These are phyloP conservation scores for Trametes punicea DNA, from an alignment of 768 basidiomycete genomes.

Conservation along the genomic window DNA sequence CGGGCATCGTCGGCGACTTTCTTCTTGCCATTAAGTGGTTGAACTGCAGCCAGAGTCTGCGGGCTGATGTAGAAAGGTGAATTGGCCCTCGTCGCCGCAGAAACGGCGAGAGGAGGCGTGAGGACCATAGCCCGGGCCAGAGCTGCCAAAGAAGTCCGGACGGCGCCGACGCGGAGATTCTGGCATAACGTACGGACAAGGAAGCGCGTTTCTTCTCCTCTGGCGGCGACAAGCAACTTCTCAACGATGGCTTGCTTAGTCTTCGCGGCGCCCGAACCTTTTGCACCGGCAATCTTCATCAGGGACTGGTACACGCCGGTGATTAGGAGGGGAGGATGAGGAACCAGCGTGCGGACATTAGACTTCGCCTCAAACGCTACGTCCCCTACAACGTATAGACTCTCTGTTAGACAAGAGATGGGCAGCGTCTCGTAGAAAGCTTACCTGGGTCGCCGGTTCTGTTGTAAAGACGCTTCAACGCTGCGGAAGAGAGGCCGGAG, in stretches of 20 bases:
- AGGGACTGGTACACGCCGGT: conserved; percentile 65
- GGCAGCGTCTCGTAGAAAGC: conserved; percentile 2
- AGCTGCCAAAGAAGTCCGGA: conserved; percentile 75
- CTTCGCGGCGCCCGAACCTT: conserved; percentile 72
- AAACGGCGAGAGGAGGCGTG: conserved; percentile 37
- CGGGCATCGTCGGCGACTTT: conserved; percentile 30
- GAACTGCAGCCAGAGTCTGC: conserved; percentile 30
- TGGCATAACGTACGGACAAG: conserved; percentile 70
- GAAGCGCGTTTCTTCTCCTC: conserved; percentile 85
- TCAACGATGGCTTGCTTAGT: conserved; percentile 78
- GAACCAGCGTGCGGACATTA: conserved; percentile 67
- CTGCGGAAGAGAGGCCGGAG: conserved; percentile 57
- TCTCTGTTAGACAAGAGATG: neutral
- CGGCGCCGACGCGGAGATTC: conserved; percentile 85
- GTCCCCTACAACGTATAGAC: conserved; percentile 47
- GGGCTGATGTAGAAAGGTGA: conserved; percentile 34
- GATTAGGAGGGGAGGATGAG: conserved; percentile 65
- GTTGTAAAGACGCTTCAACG: conserved; percentile 66
- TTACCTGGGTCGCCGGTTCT: conserved; percentile 63
- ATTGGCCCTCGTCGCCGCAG: conserved; percentile 15
- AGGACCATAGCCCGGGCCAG: conserved; percentile 77
- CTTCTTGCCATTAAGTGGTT: conserved; percentile 29
- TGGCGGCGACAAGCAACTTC: conserved; percentile 76
- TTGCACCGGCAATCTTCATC: conserved; percentile 61
- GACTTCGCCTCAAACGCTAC: conserved; percentile 84